Evolutionary conservation across 768 basidiomycete species (phyloP), one percentile per base, ranked within the genome.

Genomic region (Boletus edulis): DNA sequence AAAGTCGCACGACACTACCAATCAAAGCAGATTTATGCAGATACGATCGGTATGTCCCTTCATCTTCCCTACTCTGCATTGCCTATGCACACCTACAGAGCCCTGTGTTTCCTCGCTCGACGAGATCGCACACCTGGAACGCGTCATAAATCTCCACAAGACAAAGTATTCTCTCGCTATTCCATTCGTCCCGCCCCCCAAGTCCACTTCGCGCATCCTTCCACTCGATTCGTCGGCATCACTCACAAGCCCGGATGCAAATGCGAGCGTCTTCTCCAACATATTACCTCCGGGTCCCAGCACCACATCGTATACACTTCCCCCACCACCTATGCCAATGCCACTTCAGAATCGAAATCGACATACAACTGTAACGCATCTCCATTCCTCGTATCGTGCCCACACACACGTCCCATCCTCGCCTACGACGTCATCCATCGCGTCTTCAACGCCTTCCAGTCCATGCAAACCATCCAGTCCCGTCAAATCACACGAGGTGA

Each of bases 41-140:
- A 80, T 22, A 63, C 68, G n/a, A 77, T 89, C 44, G 75, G 87
- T 87, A 31, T 24, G 80, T 61, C 14, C 50, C 14, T 31, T 27
- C 29, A 3, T 41, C 17, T 39, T 15, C 13, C 22, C 11, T 17
- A 12, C 14, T n/a, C 13, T 34, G 0, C 4, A 10, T 47, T 17
- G 20, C 37, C 52, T 15, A 58, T 17, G 20, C 15, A 7, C 13
- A 3, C 5, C 31, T 6, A 48, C 53, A 86, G 82, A 72, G 20
- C 62, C 55, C 24, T 86, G 81, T 64, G 52, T 54, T 17, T 80
- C 82, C 11, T 64, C 69, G 0, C 83, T 83, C 57, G 85, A 87
- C 4, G 85, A 90, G 67, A 74, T 83, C 8, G 55, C 62, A 4
- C 88, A 91, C 59, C 80, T 81, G 74, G 71, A 74, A 46, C 62